Evolutionary conservation across 2,329 filamentous ascomycete species (phyloP), one percentile per base, ranked within the genome.

Genomic region (Aspergillus latus): DNA sequence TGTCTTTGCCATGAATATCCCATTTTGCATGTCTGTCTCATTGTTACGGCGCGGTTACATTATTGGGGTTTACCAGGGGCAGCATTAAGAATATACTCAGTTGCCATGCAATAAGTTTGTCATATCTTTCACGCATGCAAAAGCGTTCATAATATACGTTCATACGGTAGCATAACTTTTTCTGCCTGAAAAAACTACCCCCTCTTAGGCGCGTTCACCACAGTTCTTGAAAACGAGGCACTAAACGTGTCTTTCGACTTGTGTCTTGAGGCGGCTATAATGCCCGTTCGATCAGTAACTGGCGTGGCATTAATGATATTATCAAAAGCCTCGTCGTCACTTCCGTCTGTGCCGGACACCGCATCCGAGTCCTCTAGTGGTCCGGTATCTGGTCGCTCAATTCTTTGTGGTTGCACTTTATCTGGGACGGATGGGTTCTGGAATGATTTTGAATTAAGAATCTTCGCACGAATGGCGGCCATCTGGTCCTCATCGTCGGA

Each of bases 361-460:
- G 83, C 83, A 52, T 90, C 85, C 0, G 85, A 84, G 55, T 90
- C 88, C 45, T 64, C 58, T 1, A 82, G 80, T 8, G 69, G 65
- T 34, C 80, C 65, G 13, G 73, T 74, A 56, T 84, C 80, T 1
- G 85, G 84, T 36, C 82, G 79, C 7, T 84, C 72, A 58, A 90
- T 86, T n/a, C 80, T 84, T 65, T 87, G 82, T 0, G 83, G 84
- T 32, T 71, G 68, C 56, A 82, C 81, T 63, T 86, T 87, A 59
- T 76, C 59, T 8, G 81, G 76, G 21, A 64, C 59, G 16, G 67
- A 64, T 13, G 73, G 71, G 62, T 89, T 89, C 42, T 88, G 78
- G 67, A 99, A 99, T 0, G 92, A 85, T 69, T 93, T 96, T 5
- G 93, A 96, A 5, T 88, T 89, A 2, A 99, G 82, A n/a, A 97